Conservation (phyloP, 305 asterid genomes). For the Fraxinus nigra region DNA sequence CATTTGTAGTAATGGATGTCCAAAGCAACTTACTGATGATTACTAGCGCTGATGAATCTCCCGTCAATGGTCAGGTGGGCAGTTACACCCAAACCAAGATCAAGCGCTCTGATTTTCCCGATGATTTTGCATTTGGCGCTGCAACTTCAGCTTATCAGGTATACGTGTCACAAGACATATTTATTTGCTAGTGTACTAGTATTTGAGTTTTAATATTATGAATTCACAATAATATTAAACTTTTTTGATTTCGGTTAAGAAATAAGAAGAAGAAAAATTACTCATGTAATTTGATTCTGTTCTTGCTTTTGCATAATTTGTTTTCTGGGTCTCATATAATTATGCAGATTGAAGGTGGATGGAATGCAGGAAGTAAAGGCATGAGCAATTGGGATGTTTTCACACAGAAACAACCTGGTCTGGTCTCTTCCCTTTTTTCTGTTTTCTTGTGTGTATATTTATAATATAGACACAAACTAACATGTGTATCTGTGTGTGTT, state of each 20-base stretch:
- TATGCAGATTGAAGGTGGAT: conserved; percentile 37
- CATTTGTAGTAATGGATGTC: background rate
- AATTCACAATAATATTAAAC: background rate
- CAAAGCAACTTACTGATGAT: background rate
- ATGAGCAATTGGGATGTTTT: conserved; percentile 37
- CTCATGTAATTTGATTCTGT: background rate
- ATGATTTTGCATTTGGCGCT: conserved; percentile 33
- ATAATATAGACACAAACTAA: background rate
- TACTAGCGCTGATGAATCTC: background rate
- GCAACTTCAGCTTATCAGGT: conserved; percentile 46
- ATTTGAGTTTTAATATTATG: background rate
- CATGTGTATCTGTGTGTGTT: background rate
- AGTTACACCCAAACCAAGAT: background rate
- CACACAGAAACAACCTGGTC: conserved; percentile 37
- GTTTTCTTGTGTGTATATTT: background rate
- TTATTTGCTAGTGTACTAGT: conserved; percentile 9
- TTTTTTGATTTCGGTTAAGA: background rate
- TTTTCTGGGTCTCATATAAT: background rate
- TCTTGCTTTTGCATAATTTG: background rate
- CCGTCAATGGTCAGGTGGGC: background rate
- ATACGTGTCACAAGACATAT: conserved; percentile 29
- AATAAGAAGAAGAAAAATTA: background rate
- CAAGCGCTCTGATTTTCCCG: conserved; percentile 32
- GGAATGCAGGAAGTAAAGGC: conserved; percentile 36
- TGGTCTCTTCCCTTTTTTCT: conserved; percentile 15